phyloP scores from a whole-genome alignment of 805 yeast species.

The Candida ponderosae region DNA sequence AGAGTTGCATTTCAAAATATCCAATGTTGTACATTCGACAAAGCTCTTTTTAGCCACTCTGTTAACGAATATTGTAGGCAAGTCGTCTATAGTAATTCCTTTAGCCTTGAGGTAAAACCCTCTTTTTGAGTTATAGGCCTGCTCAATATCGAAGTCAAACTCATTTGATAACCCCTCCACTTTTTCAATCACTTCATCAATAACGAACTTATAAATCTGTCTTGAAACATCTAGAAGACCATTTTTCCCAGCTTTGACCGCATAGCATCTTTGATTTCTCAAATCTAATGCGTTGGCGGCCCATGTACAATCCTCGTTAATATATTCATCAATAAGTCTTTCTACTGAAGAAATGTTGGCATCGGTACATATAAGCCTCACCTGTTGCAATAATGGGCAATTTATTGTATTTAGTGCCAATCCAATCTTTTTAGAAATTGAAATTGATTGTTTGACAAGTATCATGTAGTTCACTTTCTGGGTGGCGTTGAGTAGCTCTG shows the following conservation, averaged over 20 bases:
- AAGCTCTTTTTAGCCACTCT: constrained; percentile 19
- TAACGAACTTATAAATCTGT: constrained; percentile 27
- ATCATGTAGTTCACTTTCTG: constrained; percentile 35
- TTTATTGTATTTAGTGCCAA: constrained; percentile 7
- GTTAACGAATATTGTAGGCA: constrained; percentile 30
- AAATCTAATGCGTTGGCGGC: constrained; percentile 30
- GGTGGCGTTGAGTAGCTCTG: constrained; percentile 15
- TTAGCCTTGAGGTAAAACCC: constrained; percentile 31
- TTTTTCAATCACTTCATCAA: constrained; percentile 26
- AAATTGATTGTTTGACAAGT: constrained; percentile 28
- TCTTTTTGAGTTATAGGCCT: constrained; percentile 25
- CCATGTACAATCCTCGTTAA: constrained; percentile 37
- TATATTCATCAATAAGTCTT: constrained; percentile 20
- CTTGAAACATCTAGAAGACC: constrained; percentile 39
- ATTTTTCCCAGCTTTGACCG: constrained; percentile 35
- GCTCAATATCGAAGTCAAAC: constrained; percentile 20
- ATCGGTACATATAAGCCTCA: constrained; percentile 20
- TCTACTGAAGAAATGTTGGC: constrained; percentile 16
- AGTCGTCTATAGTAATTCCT: constrained; percentile 8
- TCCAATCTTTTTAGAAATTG: constrained; percentile 11
- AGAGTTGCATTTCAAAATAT: constrained; percentile 31
- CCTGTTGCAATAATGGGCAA: constrained; percentile 19
- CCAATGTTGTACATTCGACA: constrained; percentile 33
- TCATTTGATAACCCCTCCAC: constrained; percentile 19
- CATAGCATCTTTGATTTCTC: constrained; percentile 36